Conservation (phyloP, 2,329 filamentous ascomycete species). For the Pseudocercospora musae region DNA sequence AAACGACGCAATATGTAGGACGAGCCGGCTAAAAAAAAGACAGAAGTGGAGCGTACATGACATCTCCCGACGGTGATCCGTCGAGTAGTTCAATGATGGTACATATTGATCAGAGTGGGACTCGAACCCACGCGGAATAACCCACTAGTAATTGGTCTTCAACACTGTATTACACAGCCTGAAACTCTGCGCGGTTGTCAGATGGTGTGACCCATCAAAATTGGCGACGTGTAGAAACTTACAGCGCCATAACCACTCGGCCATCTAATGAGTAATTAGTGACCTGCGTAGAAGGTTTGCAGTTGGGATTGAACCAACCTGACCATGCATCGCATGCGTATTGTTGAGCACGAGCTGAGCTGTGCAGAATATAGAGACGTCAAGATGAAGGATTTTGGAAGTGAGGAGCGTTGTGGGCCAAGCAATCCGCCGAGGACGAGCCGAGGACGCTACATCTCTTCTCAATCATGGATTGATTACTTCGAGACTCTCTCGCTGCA, state of each 20-base stretch:
- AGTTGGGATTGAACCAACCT: neutral
- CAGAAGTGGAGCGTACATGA: too few species aligned
- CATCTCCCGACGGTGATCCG: neutral
- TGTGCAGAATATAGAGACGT: too few species aligned
- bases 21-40: too few species aligned
- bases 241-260: slow-evolving; percentile 28
- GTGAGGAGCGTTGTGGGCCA: neutral
- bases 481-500: neutral
- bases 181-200: slow-evolving; percentile 15
- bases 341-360: neutral
- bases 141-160: slow-evolving; percentile 26
- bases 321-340: neutral
- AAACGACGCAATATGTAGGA: too few species aligned
- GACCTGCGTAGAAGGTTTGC: slow-evolving; percentile 4
- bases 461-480: neutral
- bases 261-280: slow-evolving; percentile 8
- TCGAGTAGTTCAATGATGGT: neutral
- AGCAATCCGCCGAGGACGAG: neutral
- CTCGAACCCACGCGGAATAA: slow-evolving; percentile 30
- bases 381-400: neutral
- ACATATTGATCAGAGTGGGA: slow-evolving; percentile 22
- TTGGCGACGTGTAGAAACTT: neutral
- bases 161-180: slow-evolving; percentile 21
- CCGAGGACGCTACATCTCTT: neutral
- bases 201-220: neutral